Evolutionary conservation across 169 alveolate genomes (phyloP).

Genomic region (Cryptosporidium baileyi): DNA sequence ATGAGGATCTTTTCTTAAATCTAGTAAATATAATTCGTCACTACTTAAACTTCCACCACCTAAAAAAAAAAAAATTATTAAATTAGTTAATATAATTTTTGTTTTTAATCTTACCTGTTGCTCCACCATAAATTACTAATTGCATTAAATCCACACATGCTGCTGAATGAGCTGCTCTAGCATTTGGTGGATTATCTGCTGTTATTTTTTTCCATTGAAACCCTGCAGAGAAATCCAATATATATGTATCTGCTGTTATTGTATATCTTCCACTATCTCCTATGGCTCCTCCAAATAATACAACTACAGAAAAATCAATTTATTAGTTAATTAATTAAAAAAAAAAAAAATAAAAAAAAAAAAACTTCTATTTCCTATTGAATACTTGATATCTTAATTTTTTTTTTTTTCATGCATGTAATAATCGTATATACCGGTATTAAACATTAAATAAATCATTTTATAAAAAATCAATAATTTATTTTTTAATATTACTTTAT

Average conservation of each 20-base stretch:
- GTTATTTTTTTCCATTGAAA: constrained; percentile 86
- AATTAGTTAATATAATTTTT: background rate
- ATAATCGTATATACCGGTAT: too few species aligned
- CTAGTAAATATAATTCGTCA: constrained; percentile 95
- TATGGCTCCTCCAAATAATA: constrained; percentile 94
- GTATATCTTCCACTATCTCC: constrained; percentile 97
- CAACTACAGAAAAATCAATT: too few species aligned
- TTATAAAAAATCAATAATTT: too few species aligned
- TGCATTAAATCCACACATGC: constrained; percentile 95
- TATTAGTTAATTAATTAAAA: too few species aligned
- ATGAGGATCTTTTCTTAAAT: constrained; percentile 90
- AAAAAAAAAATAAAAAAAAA: background rate
- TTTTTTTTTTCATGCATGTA: too few species aligned
- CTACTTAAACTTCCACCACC: constrained; percentile 96
- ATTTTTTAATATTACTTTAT: too few species aligned
- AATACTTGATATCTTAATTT: too few species aligned
- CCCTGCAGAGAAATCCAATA: constrained; percentile 86
- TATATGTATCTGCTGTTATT: constrained; percentile 95
- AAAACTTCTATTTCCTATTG: background rate
- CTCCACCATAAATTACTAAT: constrained; percentile 98
- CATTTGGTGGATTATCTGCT: constrained; percentile 91
- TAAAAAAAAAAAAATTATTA: background rate
- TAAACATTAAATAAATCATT: too few species aligned
- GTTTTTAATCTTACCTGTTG: constrained; percentile 88
- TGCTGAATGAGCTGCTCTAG: constrained; percentile 99